These are phyloP conservation scores for Tillandsia fasciculata DNA, from an alignment of 176 grass and related monocot genomes.

Conservation along the genomic window DNA sequence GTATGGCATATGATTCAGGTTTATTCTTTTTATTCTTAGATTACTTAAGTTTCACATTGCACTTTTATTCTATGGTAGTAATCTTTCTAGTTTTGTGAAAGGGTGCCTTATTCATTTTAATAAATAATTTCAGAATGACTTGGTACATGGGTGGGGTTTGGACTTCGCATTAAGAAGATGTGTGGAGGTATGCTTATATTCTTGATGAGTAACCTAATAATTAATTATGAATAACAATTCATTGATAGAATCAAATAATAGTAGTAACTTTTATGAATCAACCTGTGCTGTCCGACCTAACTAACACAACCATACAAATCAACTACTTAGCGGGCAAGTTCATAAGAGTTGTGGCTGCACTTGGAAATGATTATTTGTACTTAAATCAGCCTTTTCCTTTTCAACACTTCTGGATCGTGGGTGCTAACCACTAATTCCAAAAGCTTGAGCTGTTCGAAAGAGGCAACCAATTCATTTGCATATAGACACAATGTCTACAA, in stretches of 20 bases:
- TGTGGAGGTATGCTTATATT: conserved; percentile 48
- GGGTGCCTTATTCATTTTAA: not conserved
- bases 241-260: not conserved
- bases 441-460: too few relatives aligned
- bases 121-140: conserved; percentile 52
- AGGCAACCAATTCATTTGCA: too few relatives aligned
- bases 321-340: too few relatives aligned
- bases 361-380: too few relatives aligned
- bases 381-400: too few relatives aligned
- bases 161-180: conserved; percentile 86
- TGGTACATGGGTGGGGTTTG: conserved; percentile 92
- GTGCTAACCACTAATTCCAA: too few relatives aligned
- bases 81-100: not conserved
- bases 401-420: too few relatives aligned
- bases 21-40: not conserved
- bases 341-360: too few relatives aligned
- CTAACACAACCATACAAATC: too few relatives aligned
- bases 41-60: not conserved
- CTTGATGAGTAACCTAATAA: not conserved
- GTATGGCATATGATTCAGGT: conserved; percentile 41
- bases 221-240: not conserved
- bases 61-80: not conserved
- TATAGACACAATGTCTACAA: too few relatives aligned
- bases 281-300: too few relatives aligned
- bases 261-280: not conserved